phyloP scores from a whole-genome alignment of 768 basidiomycete genomes.

The Dentipellis sp. region DNA sequence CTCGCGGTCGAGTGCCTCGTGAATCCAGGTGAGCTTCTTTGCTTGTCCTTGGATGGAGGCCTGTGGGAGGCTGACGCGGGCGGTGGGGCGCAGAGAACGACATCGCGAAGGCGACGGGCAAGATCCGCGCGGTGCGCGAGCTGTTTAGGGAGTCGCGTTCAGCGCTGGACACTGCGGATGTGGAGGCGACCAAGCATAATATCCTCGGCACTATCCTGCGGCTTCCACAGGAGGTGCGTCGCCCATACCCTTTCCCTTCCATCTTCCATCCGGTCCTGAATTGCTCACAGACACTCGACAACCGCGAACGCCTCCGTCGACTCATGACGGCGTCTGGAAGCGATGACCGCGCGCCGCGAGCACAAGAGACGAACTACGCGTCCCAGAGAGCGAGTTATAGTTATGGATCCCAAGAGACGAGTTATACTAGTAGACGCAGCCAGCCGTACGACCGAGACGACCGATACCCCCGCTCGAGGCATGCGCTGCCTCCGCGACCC shows the following conservation, averaged over 20 bases:
- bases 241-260: not conserved
- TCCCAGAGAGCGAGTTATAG: too few relatives aligned
- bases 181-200: slow-evolving; percentile 8
- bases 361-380: too few relatives aligned
- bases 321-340: too few relatives aligned
- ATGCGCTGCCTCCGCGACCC: too few relatives aligned
- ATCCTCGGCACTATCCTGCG: slow-evolving; percentile 17
- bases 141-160: slow-evolving; percentile 28
- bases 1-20: slow-evolving; percentile 33
- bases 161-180: slow-evolving; percentile 5
- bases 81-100: slow-evolving; percentile 26
- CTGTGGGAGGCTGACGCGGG: not conserved
- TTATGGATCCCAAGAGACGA: too few relatives aligned
- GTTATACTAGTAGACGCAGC: too few relatives aligned
- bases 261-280: not conserved
- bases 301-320: not conserved
- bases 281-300: not conserved
- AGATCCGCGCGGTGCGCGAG: slow-evolving; percentile 22
- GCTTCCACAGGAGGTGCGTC: slow-evolving; percentile 14
- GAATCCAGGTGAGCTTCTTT: slow-evolving; percentile 24
- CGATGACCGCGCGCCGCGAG: too few relatives aligned
- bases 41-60: not conserved
- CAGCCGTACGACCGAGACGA: too few relatives aligned
- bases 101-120: slow-evolving; percentile 26
- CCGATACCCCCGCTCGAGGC: too few relatives aligned